phyloP scores from a whole-genome alignment of 1,284 basidiomycete genomes.

The Leccinum proliferum region DNA sequence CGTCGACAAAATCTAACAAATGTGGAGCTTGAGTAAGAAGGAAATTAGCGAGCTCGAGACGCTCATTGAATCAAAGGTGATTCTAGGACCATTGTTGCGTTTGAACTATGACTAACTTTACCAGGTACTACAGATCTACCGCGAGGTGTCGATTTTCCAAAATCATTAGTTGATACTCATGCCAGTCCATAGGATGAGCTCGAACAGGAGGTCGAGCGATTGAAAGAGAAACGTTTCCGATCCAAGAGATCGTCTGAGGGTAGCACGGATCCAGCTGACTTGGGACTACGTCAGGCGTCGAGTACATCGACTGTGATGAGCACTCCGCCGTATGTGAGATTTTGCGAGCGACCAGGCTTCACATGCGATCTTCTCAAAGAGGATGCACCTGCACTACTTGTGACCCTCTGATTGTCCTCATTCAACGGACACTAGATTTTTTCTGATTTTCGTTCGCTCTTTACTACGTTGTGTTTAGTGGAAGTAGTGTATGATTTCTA shows the following conservation, averaged over 20 bases:
- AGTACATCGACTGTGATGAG: constrained; percentile 22
- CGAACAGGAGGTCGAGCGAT: constrained; percentile 75
- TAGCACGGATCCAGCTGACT: constrained; percentile 35
- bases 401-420: constrained; percentile 64
- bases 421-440: constrained; percentile 50
- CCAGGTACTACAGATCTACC: constrained; percentile 63
- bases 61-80: constrained; percentile 83
- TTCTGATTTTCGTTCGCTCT: constrained; percentile 34
- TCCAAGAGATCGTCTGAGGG: constrained; percentile 54
- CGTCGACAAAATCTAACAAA: constrained; percentile 7
- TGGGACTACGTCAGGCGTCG: constrained; percentile 23
- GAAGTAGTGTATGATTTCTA: constrained; percentile 14
- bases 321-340: constrained; percentile 63
- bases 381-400: constrained; percentile 19
- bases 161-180: constrained; percentile 4
- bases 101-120: constrained; percentile 10
- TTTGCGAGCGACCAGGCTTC: constrained; percentile 72
- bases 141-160: constrained; percentile 43
- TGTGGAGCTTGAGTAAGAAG: constrained; percentile 64
- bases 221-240: constrained; percentile 63
- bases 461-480: constrained; percentile 6
- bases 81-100: constrained; percentile 7
- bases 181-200: constrained; percentile 65
- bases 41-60: constrained; percentile 88
- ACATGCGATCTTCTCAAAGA: constrained; percentile 62